Base-by-base conservation (phyloP, 83 land plant genomes). In the Isoetes engelmannii region DNA sequence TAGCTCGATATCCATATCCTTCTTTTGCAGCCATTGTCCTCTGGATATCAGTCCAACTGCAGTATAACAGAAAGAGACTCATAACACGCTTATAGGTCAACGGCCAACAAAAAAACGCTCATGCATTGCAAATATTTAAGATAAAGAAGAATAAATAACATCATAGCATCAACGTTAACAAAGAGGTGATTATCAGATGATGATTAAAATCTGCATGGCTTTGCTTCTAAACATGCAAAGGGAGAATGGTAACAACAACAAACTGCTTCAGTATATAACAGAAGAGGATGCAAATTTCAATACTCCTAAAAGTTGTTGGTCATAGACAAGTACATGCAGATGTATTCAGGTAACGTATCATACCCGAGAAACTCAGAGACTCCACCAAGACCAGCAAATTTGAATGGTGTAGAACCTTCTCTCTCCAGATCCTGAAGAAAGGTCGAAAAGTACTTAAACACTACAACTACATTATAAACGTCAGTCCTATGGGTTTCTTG, bases 31-130 rank as follows among this genome's bases (percentile, higher is more conserved):
- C 95, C 57, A 64, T 79, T 67, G 51, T 74, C 46, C 95, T 76
- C 68, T 92, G 98, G 57, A 85, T 89, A 74, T 92, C 98, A 15
- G 98, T 92, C 92, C 92, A 92, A 66, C 98, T 92, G 81, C 13
- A 47, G 3, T 19, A 59, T 19, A 8, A 59, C 62, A 59, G 19
- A 12, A 12, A 59, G 28, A 12, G 12, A 59, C 1, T 12, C 9
- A 9, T 59, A 12, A 12, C 37, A 28, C 0, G 37, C 37, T 28
- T 28, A 28, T 28, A 28, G 37, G 37, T 28, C 37, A 2, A 28
- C 0, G 37, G 37, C 37, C 37, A 28, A 28, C 37, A 28, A 28
- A 28, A 28, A 28, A 28, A 28, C 37, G 2, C 37, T 28, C 37
- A 2, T 28, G 37, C 37, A 28, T 0, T 28, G 37, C 37, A 28